Conservation (phyloP, 2,329 filamentous ascomycete species). For the Leptographium wingfieldii region DNA sequence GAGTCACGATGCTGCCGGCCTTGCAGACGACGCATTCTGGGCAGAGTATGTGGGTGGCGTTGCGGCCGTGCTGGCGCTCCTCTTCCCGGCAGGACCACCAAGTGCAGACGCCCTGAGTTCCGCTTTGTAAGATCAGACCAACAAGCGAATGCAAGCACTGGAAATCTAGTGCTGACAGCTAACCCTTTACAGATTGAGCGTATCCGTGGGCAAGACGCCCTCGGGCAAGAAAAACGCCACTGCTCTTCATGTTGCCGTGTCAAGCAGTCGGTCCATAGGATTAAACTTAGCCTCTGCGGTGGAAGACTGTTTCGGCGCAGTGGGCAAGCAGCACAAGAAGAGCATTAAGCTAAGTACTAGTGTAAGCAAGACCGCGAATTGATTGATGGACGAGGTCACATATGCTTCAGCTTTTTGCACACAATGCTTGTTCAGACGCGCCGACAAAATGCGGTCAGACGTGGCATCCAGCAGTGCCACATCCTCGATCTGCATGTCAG, state of each 20-base stretch:
- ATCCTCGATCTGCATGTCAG: neutral
- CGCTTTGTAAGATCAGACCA: constrained; percentile 26
- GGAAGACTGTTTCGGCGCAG: constrained; percentile 5
- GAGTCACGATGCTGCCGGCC: neutral
- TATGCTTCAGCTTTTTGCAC: neutral
- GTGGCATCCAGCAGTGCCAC: neutral
- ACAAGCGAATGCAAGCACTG: neutral
- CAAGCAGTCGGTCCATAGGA: neutral
- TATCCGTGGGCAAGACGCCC: constrained; percentile 6
- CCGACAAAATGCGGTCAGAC: too few relatives aligned
- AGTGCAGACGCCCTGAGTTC: constrained; percentile 21
- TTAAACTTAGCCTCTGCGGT: constrained; percentile 7
- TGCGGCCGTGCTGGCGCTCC: constrained; percentile 27
- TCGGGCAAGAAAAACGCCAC: constrained; percentile 21
- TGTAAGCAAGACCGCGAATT: neutral
- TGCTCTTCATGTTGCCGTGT: constrained; percentile 3
- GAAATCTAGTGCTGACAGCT: neutral
- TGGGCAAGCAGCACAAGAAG: constrained; percentile 11
- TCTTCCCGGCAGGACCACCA: constrained; percentile 30
- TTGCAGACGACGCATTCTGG: constrained; percentile 29
- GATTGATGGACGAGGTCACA: neutral
- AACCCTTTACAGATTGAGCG: neutral
- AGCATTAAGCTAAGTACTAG: constrained; percentile 6
- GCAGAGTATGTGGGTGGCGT: constrained; percentile 39
- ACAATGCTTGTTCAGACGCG: too few relatives aligned